phyloP scores from a whole-genome alignment of 2,329 filamentous ascomycete species.

The Colletotrichum sp. region DNA sequence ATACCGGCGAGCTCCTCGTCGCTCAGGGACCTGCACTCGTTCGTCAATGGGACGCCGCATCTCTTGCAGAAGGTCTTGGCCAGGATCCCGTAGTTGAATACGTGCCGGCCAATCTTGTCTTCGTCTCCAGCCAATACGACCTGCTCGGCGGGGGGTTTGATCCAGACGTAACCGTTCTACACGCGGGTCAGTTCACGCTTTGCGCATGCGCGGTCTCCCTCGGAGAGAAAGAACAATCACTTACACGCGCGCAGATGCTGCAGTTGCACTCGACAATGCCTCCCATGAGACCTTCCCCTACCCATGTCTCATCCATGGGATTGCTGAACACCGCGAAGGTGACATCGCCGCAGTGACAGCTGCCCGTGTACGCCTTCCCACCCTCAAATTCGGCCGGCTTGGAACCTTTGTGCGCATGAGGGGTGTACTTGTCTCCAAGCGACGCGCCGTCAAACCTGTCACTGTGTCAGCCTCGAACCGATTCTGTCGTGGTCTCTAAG shows the following conservation, averaged over 20 bases:
- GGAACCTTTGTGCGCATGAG: constrained; percentile 42
- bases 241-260: constrained; percentile 51
- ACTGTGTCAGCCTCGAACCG: constrained; percentile 2
- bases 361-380: constrained; percentile 49
- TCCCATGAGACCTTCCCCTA: constrained; percentile 21
- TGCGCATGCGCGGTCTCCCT: not conserved
- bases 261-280: constrained; percentile 52
- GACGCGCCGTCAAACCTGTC: constrained; percentile 43
- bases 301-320: constrained; percentile 43
- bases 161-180: constrained; percentile 50
- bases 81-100: constrained; percentile 34
- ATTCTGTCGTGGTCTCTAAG: not conserved
- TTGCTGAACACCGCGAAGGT: constrained; percentile 46
- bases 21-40: constrained; percentile 30
- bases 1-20: constrained; percentile 41
- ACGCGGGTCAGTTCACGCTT: not conserved
- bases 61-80: constrained; percentile 53
- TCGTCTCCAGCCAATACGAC: constrained; percentile 43
- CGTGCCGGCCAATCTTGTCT: constrained; percentile 44
- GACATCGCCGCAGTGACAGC: constrained; percentile 59
- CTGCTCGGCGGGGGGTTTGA: constrained; percentile 44
- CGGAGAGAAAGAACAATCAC: not conserved
- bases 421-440: constrained; percentile 35
- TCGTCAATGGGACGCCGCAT: constrained; percentile 51
- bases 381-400: constrained; percentile 43